Evolutionary conservation across 2,329 filamentous ascomycete species (phyloP).

Genomic region (Elsinoe necatrix): DNA sequence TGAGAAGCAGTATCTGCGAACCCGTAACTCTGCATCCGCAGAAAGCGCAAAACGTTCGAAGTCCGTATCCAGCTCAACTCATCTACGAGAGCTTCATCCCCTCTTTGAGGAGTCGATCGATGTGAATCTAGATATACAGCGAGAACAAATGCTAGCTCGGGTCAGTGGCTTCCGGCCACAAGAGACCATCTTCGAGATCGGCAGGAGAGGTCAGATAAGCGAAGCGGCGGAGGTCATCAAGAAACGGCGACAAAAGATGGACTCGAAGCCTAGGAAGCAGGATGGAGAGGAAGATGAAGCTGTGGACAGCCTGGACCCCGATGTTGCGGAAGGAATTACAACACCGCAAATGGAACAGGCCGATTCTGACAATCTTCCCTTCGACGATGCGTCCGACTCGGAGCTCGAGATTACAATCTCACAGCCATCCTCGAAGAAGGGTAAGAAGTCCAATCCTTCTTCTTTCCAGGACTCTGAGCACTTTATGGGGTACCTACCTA

Average conservation of each 20-base stretch:
- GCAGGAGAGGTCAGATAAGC: constrained; percentile 57
- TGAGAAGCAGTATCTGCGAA: constrained; percentile 85
- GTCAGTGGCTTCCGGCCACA: constrained; percentile 82
- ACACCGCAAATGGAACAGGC: constrained; percentile 37
- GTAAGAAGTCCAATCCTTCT: constrained; percentile 25
- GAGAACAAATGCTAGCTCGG: constrained; percentile 77
- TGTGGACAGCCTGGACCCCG: constrained; percentile 28
- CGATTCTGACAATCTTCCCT: constrained; percentile 30
- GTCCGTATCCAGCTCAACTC: constrained; percentile 60
- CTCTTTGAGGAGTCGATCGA: constrained; percentile 61
- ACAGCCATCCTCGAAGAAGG: constrained; percentile 23
- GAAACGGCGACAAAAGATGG: constrained; percentile 50
- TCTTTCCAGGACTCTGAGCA: constrained; percentile 77
- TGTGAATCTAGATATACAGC: constrained; percentile 57
- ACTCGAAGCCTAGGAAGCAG: constrained; percentile 43
- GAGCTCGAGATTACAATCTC: constrained; percentile 46
- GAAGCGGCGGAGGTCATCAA: constrained; percentile 71
- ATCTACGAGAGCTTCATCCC: constrained; percentile 67
- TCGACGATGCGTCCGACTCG: constrained; percentile 43
- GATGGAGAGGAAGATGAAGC: constrained; percentile 18
- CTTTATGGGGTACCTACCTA: constrained; percentile 94
- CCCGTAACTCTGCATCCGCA: constrained; percentile 77
- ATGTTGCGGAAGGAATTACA: constrained; percentile 29
- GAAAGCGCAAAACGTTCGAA: constrained; percentile 86
- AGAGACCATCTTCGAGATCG: constrained; percentile 96